Conservation (phyloP, 371 early-diverging fungal species). For the Batkoa obscura region DNA sequence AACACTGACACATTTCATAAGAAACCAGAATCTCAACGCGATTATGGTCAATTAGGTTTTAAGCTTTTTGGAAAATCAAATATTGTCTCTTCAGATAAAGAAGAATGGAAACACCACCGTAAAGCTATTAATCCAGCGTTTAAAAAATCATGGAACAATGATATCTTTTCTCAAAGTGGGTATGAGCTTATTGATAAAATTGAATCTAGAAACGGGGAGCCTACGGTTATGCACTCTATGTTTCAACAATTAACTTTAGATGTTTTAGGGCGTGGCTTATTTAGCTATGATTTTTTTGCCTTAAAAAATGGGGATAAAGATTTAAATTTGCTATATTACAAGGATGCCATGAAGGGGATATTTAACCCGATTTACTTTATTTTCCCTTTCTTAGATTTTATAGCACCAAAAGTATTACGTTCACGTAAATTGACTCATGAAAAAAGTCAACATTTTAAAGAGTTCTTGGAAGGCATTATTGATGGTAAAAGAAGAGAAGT, state of each 20-base stretch:
- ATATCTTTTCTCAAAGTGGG: background rate
- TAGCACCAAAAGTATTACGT: background rate
- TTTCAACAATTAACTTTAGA: conserved; percentile 1
- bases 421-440: background rate
- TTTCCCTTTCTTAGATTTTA: background rate
- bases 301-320: background rate
- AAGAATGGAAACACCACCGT: background rate
- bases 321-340: background rate
- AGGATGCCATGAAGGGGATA: background rate
- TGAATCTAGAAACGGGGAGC: background rate
- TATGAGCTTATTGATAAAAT: background rate
- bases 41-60: background rate
- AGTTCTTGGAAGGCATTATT: background rate
- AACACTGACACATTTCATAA: background rate
- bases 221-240: background rate
- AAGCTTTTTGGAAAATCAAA: background rate
- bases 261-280: conserved; percentile 2
- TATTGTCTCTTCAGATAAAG: background rate
- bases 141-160: background rate
- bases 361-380: background rate
- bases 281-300: conserved; percentile 2
- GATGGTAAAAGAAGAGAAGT: background rate
- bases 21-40: background rate
- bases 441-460: background rate
- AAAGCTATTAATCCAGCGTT: background rate